Conservation (phyloP, 805 yeast species). For the Soucietia sequanensis region DNA sequence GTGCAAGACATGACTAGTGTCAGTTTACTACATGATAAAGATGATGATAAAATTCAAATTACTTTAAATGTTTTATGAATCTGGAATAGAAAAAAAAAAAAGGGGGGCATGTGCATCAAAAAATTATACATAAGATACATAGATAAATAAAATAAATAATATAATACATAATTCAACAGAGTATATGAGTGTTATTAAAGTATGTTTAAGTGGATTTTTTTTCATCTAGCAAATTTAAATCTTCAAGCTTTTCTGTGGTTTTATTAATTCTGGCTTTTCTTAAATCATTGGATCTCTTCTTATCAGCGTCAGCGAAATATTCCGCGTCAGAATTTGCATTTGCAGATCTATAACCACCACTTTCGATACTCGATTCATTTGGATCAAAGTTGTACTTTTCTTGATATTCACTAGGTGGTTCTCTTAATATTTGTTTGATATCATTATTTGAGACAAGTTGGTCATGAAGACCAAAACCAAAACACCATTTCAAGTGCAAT, state of each 20-base stretch:
- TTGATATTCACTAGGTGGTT: slow-evolving; percentile 27
- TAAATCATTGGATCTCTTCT: slow-evolving; percentile 32
- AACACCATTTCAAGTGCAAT: slow-evolving; percentile 49
- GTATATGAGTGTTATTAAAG: no score
- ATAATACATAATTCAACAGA: no score
- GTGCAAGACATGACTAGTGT: slow-evolving; percentile 15
- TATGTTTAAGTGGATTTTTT: no score
- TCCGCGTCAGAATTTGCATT: slow-evolving; percentile 12
- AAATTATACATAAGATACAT: no score
- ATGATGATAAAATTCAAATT: neutral
- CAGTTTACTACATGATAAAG: neutral
- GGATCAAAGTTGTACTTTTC: slow-evolving; percentile 13
- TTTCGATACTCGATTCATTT: slow-evolving; percentile 12
- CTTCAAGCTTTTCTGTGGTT: slow-evolving; percentile 30
- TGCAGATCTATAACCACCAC: slow-evolving; percentile 6
- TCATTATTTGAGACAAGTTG: slow-evolving; percentile 42
- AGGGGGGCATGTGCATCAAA: no score
- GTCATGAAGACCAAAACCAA: slow-evolving; percentile 50
- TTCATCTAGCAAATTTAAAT: slow-evolving; percentile 13
- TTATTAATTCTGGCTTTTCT: slow-evolving; percentile 39
- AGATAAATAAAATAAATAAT: no score
- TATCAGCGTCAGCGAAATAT: slow-evolving; percentile 23
- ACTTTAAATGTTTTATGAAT: neutral
- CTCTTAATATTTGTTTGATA: slow-evolving; percentile 35
- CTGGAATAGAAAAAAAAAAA: no score